Evolutionary conservation across 1,284 basidiomycete species (phyloP).

Genomic region (Takashimella koratensis): DNA sequence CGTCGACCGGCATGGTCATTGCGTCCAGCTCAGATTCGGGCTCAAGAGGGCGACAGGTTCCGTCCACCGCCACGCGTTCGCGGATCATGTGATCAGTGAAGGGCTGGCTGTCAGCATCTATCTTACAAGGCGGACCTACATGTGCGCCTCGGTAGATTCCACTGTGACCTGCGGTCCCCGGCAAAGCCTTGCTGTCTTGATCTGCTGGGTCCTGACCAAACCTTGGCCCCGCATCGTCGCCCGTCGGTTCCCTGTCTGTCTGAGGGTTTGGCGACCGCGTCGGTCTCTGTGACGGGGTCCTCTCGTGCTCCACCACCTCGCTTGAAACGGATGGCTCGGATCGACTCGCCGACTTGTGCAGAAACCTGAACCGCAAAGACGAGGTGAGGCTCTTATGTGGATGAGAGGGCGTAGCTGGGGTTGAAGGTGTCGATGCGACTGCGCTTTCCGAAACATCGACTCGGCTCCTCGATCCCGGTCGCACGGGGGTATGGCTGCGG

Average conservation of each 20-base stretch:
- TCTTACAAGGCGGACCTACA: constrained; percentile 46
- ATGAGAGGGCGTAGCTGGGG: background rate
- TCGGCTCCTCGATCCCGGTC: no score
- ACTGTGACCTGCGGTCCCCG: constrained; percentile 62
- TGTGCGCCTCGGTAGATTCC: constrained; percentile 56
- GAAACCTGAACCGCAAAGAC: background rate
- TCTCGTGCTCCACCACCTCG: background rate
- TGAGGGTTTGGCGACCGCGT: background rate
- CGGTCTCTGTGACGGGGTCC: background rate
- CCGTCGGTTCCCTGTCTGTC: constrained; percentile 5
- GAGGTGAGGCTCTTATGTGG: background rate
- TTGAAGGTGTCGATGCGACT: no score
- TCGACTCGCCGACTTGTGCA: background rate
- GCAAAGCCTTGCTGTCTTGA: constrained; percentile 29
- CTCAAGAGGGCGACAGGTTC: constrained; percentile 74
- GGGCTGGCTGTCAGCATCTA: constrained; percentile 22
- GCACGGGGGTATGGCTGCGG: background rate
- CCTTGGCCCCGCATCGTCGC: constrained; percentile 55
- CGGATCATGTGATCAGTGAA: constrained; percentile 65
- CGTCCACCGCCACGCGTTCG: constrained; percentile 77
- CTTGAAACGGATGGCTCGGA: no score
- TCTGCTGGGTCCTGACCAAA: constrained; percentile 44
- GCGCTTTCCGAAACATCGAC: no score
- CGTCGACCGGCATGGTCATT: constrained; percentile 60
- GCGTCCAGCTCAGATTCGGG: constrained; percentile 62